phyloP scores from a whole-genome alignment of 495 filamentous ascomycete species.

The Geopyxis carbonaria region DNA sequence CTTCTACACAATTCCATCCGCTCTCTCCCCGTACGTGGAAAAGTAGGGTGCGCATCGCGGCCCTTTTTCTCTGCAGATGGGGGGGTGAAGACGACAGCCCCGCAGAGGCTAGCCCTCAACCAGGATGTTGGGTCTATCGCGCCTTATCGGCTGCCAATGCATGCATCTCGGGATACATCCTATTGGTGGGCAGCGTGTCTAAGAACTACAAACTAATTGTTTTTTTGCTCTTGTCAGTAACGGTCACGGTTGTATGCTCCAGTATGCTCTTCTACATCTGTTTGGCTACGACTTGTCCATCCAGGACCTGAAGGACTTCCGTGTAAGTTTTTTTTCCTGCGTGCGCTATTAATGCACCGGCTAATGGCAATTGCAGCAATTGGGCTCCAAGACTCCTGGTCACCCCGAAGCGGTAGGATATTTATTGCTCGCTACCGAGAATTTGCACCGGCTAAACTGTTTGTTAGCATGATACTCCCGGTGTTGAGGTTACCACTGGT shows the following conservation, averaged over 20 bases:
- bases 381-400: constrained; percentile 59
- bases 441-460: constrained; percentile 4
- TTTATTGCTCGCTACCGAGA: neutral
- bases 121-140: constrained; percentile 2
- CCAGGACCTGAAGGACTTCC: constrained; percentile 88
- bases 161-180: too few species aligned
- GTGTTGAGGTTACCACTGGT: constrained; percentile 94
- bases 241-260: constrained; percentile 97
- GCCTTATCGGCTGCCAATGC: neutral
- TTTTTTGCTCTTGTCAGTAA: too few species aligned
- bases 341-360: neutral
- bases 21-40: too few species aligned
- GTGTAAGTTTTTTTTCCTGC: constrained; percentile 41
- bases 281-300: constrained; percentile 75
- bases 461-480: constrained; percentile 66
- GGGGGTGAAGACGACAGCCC: neutral
- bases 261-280: constrained; percentile 94
- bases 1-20: too few species aligned
- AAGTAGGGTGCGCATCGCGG: too few species aligned
- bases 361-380: constrained; percentile 2
- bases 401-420: constrained; percentile 60
- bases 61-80: constrained; percentile 4
- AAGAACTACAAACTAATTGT: too few species aligned
- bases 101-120: neutral
- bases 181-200: too few species aligned